Base-by-base conservation (phyloP, 139 green algal genomes). In the Tetradesmus lagerheimii region DNA sequence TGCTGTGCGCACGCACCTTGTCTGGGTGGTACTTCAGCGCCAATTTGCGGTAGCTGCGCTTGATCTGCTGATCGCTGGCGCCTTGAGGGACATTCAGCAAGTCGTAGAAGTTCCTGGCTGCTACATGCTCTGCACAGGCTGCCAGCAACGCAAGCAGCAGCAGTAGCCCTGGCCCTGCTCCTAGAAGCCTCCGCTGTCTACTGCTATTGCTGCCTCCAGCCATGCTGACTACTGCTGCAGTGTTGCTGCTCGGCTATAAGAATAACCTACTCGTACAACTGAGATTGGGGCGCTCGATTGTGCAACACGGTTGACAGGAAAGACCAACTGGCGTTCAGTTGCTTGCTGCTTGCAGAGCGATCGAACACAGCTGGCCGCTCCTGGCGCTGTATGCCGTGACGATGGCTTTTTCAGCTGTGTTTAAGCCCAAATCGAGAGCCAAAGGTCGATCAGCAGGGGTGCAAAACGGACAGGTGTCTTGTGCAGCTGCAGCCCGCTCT, bases 1-100 rank as follows among this genome's bases (percentile, higher is more conserved):
- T 71, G 57, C 57, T 31, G 23, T n/a, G 57, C 57, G 20, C 25
- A 71, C 57, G 93, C 37, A 91, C 41, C 29, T 82, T 90, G 34
- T 89, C 57, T 80, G 98, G 98, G 86, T 99, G 98, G 90, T 98
- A 99, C 90, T 99, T 95, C 15, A 99, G 91, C 27, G 98, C 98
- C 0, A 99, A 92, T 91, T 99, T 99, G 29, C 97, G 92, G 83
- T 99, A 99, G 0, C 97, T 94, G 8, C 97, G 93, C 91, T 99
- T 99, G 74, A 99, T 98, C 85, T 97, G 94, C 1, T 93, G 93
- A 0, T 99, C 97, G 11, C 83, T 93, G 6, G 98, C 98, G 35
- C 90, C 92, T 43, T 94, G 93, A 5, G 95, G 89, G 4, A 99
- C 94, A 76, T 95, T 92, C 20, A 99, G 91, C 0, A 99, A 37